These are phyloP conservation scores for Penicillium salamii DNA, from an alignment of 495 filamentous ascomycete species.

Conservation along the genomic window DNA sequence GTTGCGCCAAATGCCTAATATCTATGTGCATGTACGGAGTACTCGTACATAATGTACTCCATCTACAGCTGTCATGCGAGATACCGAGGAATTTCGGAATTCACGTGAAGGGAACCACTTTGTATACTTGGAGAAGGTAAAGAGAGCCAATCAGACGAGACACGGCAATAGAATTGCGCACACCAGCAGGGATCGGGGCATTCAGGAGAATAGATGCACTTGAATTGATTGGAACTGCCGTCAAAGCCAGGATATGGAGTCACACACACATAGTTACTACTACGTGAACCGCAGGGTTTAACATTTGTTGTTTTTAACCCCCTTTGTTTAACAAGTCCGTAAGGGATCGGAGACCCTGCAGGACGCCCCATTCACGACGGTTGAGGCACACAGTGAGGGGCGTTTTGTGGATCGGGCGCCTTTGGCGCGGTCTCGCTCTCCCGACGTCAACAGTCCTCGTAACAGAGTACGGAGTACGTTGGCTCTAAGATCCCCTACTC, in stretches of 20 bases:
- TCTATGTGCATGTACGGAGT: neutral
- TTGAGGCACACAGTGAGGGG: constrained; percentile 7
- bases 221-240: constrained; percentile 7
- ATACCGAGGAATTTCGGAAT: constrained; percentile 16
- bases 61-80: constrained; percentile 26
- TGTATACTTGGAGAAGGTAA: neutral
- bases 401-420: constrained; percentile 4
- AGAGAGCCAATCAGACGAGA: constrained; percentile 10
- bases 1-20: neutral
- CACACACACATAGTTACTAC: no score
- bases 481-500: no score
- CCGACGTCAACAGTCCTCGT: constrained; percentile 3
- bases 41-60: no score
- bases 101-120: constrained; percentile 24
- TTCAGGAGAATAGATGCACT: constrained; percentile 7
- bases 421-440: constrained; percentile 12
- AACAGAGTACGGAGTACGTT: no score
- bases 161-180: constrained; percentile 1
- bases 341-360: constrained; percentile 25
- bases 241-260: neutral
- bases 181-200: constrained; percentile 16
- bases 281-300: neutral
- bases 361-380: constrained; percentile 5
- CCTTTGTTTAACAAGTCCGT: neutral
- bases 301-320: neutral